Conservation (phyloP, 441 rosid genomes). For the Raphanus hybrid region DNA sequence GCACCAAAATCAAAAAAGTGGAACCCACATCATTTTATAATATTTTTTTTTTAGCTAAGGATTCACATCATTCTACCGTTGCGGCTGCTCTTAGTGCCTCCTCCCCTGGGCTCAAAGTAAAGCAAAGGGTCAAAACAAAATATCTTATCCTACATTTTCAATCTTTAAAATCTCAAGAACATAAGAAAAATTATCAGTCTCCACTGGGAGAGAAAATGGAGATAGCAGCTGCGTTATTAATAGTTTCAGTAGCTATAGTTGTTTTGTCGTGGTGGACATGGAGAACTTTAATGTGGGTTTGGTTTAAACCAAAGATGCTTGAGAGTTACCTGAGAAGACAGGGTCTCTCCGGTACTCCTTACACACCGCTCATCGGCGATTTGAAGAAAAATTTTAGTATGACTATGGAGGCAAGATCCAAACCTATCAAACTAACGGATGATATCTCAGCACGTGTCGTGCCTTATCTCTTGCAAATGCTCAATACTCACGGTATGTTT, state of each 20-base stretch:
- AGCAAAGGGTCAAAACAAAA: background rate
- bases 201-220: conserved; percentile 1
- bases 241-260: conserved; percentile 24
- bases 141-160: background rate
- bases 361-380: conserved; percentile 38
- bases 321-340: conserved; percentile 38
- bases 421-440: conserved; percentile 31
- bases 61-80: too few species aligned
- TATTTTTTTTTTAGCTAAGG: too few species aligned
- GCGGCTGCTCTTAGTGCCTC: too few species aligned
- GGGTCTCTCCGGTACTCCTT: conserved; percentile 42
- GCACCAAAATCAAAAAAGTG: too few species aligned
- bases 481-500: conserved; percentile 41
- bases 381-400: conserved; percentile 16
- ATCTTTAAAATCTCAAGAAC: background rate
- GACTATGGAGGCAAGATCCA: conserved; percentile 33
- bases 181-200: background rate
- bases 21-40: too few species aligned
- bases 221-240: conserved; percentile 11
- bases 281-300: conserved; percentile 37
- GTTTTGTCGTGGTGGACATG: conserved; percentile 30
- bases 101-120: background rate
- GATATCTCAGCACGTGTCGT: conserved; percentile 13
- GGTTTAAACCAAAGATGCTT: conserved; percentile 38
- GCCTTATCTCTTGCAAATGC: conserved; percentile 30